Conservation (phyloP, 2,329 filamentous ascomycete species). For the Curvularia lunata region DNA sequence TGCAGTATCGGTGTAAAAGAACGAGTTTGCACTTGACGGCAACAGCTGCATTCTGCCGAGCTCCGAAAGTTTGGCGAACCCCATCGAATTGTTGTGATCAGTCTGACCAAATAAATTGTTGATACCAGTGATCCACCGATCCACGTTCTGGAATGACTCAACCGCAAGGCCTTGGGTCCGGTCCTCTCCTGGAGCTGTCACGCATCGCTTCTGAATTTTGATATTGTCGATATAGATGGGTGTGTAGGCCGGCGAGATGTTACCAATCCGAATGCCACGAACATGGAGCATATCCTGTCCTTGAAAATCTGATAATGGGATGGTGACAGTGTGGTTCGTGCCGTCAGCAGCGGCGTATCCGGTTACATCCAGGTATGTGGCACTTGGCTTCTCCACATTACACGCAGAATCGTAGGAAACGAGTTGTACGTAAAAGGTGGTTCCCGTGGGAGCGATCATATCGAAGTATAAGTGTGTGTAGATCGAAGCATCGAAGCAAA, state of each 20-base stretch:
- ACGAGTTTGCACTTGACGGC: constrained; percentile 7
- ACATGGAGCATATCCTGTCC: constrained; percentile 14
- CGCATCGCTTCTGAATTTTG: constrained; percentile 17
- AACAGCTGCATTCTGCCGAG: constrained; percentile 13
- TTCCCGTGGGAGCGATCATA: constrained; percentile 12
- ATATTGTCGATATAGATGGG: constrained; percentile 15
- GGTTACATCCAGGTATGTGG: constrained; percentile 13
- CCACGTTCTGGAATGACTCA: constrained; percentile 17
- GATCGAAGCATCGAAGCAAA: constrained; percentile 14
- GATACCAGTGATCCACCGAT: constrained; percentile 17
- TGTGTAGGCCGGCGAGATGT: constrained; percentile 15
- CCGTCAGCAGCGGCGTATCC: constrained; percentile 15
- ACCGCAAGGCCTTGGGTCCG: constrained; percentile 12
- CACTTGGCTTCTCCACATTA: constrained; percentile 6
- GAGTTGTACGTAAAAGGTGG: constrained; percentile 14
- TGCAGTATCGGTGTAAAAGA: constrained; percentile 13
- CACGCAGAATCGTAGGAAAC: constrained; percentile 14
- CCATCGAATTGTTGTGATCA: constrained; percentile 15
- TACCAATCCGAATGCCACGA: constrained; percentile 15
- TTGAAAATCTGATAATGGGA: constrained; percentile 11
- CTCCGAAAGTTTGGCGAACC: constrained; percentile 15
- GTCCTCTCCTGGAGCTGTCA: constrained; percentile 16
- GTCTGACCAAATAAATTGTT: constrained; percentile 18
- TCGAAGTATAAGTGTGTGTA: constrained; percentile 18
- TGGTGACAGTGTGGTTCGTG: constrained; percentile 14